These are phyloP conservation scores for Fusarium goolgardi DNA, from an alignment of 2,329 filamentous ascomycete species.

Conservation along the genomic window DNA sequence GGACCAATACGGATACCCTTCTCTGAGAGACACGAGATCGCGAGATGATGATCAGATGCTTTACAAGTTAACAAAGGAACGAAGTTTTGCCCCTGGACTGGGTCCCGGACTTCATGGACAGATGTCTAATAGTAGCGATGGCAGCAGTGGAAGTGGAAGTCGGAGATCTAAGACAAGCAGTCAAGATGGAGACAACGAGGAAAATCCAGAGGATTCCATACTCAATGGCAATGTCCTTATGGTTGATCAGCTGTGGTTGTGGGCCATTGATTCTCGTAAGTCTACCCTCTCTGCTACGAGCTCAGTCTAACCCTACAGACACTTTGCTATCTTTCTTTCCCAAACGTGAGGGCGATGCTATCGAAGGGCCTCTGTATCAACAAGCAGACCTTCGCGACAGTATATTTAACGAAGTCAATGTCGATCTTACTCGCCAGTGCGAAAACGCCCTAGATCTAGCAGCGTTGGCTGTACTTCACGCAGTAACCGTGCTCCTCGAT, in stretches of 20 bases:
- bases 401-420: conserved; percentile 74
- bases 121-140: conserved; percentile 47
- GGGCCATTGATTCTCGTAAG: conserved; percentile 66
- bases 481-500: conserved; percentile 71
- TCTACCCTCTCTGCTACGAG: rapidly evolving
- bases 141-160: conserved; percentile 45
- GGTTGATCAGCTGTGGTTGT: conserved; percentile 75
- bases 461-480: conserved; percentile 70
- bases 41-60: conserved; percentile 75
- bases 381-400: conserved; percentile 72
- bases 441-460: conserved; percentile 72
- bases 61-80: conserved; percentile 71
- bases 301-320: conserved; percentile 48
- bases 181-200: conserved; percentile 49
- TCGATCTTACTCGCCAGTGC: conserved; percentile 70
- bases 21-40: conserved; percentile 68
- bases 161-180: conserved; percentile 47
- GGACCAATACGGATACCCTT: conserved; percentile 73
- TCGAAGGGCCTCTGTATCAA: conserved; percentile 66
- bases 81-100: conserved; percentile 42
- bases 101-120: conserved; percentile 46
- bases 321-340: conserved; percentile 67
- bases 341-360: conserved; percentile 64
- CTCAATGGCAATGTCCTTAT: conserved; percentile 70
- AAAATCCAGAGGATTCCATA: conserved; percentile 53